Percentiles rank a stretch among this genome's conserved stretches.
phyloP scores from a whole-genome alignment of 2,329 filamentous ascomycete genomes.

The Trichoderma koningiopsis region DNA sequence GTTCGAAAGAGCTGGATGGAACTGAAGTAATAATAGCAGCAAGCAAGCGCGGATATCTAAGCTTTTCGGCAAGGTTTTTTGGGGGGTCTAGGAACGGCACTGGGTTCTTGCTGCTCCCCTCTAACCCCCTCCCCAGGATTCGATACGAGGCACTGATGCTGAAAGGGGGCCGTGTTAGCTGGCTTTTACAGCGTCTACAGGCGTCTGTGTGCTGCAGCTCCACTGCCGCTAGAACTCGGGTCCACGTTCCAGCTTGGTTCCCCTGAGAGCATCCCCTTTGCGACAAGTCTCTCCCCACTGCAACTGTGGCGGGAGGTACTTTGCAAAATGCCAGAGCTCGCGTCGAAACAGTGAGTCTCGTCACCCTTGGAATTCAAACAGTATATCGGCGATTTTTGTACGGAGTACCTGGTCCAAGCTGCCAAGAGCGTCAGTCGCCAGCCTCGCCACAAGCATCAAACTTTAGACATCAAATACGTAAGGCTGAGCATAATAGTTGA shows the following conservation, averaged over 20 bases:
- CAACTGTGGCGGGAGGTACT: constrained; percentile 1
- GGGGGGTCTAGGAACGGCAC: neutral
- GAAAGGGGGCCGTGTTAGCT: constrained; percentile 17
- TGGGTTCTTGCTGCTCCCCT: neutral
- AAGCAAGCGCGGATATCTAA: neutral
- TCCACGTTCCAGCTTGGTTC: constrained; percentile 25
- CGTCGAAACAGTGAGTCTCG: neutral
- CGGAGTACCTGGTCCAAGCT: constrained; percentile 2
- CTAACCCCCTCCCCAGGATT: neutral
- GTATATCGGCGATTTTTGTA: neutral
- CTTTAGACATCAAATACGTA: neutral
- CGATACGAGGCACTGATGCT: constrained; percentile 12
- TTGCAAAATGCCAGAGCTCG: constrained; percentile 9
- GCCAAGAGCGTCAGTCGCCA: neutral
- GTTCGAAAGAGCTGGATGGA: neutral
- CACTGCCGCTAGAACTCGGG: neutral
- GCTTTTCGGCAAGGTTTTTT: constrained; percentile 4
- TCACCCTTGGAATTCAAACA: constrained; percentile 20
- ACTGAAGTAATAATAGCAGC: constrained; percentile 1
- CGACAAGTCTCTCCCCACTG: constrained; percentile 11
- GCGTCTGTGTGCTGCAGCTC: neutral
- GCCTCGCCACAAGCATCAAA: constrained; percentile 16
- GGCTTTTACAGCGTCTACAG: neutral
- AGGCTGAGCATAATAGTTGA: neutral
- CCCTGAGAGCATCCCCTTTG: constrained; percentile 16